phyloP scores from a whole-genome alignment of 1,284 basidiomycete species.

The Rhizopogon hawkerae region DNA sequence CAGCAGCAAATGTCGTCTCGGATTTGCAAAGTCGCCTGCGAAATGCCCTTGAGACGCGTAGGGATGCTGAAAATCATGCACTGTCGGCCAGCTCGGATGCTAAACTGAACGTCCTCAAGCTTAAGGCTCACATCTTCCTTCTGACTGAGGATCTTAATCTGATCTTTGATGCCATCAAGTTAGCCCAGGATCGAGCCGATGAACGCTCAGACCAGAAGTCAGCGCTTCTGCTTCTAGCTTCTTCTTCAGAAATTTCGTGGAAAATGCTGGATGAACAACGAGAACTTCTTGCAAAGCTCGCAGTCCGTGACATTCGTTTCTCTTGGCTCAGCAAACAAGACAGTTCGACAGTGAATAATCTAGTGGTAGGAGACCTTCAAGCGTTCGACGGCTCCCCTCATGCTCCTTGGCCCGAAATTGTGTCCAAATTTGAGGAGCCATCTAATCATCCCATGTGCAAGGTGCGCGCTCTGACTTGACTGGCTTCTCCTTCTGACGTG shows the following conservation, averaged over 20 bases:
- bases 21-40: conserved; percentile 73
- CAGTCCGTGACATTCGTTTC: conserved; percentile 73
- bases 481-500: not conserved
- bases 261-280: conserved; percentile 77
- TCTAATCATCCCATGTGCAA: conserved; percentile 59
- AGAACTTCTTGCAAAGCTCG: conserved; percentile 79
- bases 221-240: conserved; percentile 74
- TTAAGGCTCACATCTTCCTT: conserved; percentile 69
- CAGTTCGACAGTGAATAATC: conserved; percentile 76
- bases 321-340: conserved; percentile 86
- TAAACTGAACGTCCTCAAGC: conserved; percentile 56
- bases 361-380: conserved; percentile 71
- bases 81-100: conserved; percentile 37
- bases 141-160: conserved; percentile 78
- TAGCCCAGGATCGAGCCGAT: conserved; percentile 70
- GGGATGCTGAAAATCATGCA: conserved; percentile 37
- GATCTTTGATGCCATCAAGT: conserved; percentile 84
- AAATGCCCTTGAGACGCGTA: conserved; percentile 55
- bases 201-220: conserved; percentile 71
- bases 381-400: conserved; percentile 85
- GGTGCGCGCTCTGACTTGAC: conserved; percentile 28
- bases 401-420: conserved; percentile 84
- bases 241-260: conserved; percentile 89
- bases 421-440: conserved; percentile 68
- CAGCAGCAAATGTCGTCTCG: conserved; percentile 62